Percentiles rank a stretch among this genome's conserved stretches.
These are phyloP conservation scores for Globisporangium nodosum DNA, from an alignment of 352 stramenopile genomes.

Conservation along the genomic window DNA sequence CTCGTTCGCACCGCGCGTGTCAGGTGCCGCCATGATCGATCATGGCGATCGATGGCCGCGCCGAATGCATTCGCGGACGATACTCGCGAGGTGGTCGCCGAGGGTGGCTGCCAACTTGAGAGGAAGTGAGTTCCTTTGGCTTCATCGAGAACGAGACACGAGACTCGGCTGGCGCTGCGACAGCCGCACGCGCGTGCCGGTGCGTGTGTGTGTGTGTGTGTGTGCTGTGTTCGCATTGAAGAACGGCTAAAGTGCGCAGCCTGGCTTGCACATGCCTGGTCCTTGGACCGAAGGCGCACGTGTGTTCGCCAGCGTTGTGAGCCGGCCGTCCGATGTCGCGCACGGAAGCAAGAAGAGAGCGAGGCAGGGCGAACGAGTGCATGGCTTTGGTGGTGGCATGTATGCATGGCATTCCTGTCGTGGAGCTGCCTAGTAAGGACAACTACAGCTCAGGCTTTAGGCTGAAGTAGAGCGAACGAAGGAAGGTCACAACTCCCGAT, in stretches of 20 bases:
- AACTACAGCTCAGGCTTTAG: too few relatives aligned
- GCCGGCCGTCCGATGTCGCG: too few relatives aligned
- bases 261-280: neutral
- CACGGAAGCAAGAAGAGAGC: neutral
- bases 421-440: too few relatives aligned
- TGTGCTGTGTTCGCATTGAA: neutral
- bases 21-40: too few relatives aligned
- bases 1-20: too few relatives aligned
- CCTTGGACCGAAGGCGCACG: neutral
- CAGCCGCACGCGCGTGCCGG: neutral
- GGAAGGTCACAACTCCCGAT: too few relatives aligned
- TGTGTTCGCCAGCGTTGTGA: neutral
- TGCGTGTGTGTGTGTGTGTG: neutral
- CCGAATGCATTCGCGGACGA: too few relatives aligned
- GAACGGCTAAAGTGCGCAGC: neutral
- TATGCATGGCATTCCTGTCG: too few relatives aligned
- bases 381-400: too few relatives aligned
- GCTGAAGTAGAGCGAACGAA: too few relatives aligned
- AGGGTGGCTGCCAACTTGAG: neutral
- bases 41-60: too few relatives aligned
- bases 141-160: neutral
- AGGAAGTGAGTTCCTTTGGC: neutral
- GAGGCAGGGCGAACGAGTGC: neutral
- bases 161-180: neutral
- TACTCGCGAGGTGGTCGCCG: neutral